Base-by-base conservation (phyloP, 345 rosid species). In the Aquilaria sinensis region DNA sequence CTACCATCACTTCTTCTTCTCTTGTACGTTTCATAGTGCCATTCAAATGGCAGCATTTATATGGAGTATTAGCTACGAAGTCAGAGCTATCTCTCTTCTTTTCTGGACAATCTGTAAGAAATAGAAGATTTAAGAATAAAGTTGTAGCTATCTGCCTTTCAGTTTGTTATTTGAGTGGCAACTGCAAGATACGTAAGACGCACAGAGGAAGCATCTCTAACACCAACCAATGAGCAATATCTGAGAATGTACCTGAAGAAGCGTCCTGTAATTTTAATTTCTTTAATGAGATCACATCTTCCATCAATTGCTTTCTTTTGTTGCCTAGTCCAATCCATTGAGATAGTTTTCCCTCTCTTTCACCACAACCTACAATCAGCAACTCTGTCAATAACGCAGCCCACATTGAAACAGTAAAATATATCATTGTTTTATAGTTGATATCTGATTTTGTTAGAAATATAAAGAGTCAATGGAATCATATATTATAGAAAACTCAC, bases 281-380 rank as follows among this genome's bases (percentile, higher is more conserved):
- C 85, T 85, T 82, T 52, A 68, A 67, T 11, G 75, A 76, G 46
- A 52, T 56, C 14, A 68, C 61, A 57, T 82, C 78, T 69, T 79
- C 83, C 63, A 63, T 29, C 47, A 67, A 47, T 5, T 75, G 72
- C 70, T 78, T 80, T 77, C 96, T 85, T 80, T 88, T 86, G 33
- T 56, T 61, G 49, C 79, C 78, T 37, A 60, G 14, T 4, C 67
- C 62, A 13, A 62, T 72, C 51, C 43, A 12, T 51, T 15, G 16
- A 31, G 64, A 48, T 47, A 48, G 51, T 10, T 55, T 12, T 45
- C 61, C 11, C 47, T 64, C 60, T 54, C 52, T 56, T 30, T 64
- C 73, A 12, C 50, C 70, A 46, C 56, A 57, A 68, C 69, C 84
- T 77, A 67, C 43, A 67, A 60, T 46, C 62, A 66, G n/a, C 13